Conservation (phyloP, 768 basidiomycete species). For the Naematelia encephala region DNA sequence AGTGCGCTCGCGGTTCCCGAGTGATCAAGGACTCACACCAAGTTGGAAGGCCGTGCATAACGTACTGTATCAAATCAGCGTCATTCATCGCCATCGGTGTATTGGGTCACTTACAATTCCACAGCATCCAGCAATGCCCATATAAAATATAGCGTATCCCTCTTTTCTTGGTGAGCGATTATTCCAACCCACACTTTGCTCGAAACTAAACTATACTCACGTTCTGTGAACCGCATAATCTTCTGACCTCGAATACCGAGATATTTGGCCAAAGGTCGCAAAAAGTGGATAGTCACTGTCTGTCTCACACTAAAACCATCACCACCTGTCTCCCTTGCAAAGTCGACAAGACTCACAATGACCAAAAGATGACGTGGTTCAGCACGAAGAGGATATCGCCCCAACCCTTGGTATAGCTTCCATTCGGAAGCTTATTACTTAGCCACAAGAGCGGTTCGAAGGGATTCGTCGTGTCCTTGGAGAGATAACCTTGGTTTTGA, state of each 20-base stretch:
- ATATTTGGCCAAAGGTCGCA: conserved; percentile 64
- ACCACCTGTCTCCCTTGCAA: background rate
- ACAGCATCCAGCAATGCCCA: conserved; percentile 64
- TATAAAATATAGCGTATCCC: conserved; percentile 79
- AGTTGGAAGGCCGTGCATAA: conserved; percentile 77
- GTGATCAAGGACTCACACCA: conserved; percentile 63
- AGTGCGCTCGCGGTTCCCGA: background rate
- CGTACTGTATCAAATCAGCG: conserved; percentile 56
- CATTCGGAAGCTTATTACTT: conserved; percentile 24
- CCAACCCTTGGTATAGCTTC: conserved; percentile 64
- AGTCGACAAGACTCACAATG: conserved; percentile 56
- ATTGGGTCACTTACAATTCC: conserved; percentile 70
- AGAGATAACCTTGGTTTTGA: conserved; percentile 54
- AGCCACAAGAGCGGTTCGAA: conserved; percentile 69
- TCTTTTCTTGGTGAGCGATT: conserved; percentile 29
- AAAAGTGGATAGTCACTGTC: conserved; percentile 62
- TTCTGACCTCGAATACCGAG: conserved; percentile 72
- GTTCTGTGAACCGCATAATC: conserved; percentile 82
- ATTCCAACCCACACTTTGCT: background rate
- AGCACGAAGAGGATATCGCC: conserved; percentile 73
- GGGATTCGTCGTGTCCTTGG: conserved; percentile 60
- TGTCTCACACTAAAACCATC: conserved; percentile 60
- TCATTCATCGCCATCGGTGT: too few relatives aligned
- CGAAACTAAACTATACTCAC: conserved; percentile 40
- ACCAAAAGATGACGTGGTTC: conserved; percentile 84